A percentile compares a stretch with the other conserved stretches of the same genome.
These are phyloP conservation scores for Hypomyces perniciosus DNA, from an alignment of 2,329 filamentous ascomycete species.

Conservation along the genomic window DNA sequence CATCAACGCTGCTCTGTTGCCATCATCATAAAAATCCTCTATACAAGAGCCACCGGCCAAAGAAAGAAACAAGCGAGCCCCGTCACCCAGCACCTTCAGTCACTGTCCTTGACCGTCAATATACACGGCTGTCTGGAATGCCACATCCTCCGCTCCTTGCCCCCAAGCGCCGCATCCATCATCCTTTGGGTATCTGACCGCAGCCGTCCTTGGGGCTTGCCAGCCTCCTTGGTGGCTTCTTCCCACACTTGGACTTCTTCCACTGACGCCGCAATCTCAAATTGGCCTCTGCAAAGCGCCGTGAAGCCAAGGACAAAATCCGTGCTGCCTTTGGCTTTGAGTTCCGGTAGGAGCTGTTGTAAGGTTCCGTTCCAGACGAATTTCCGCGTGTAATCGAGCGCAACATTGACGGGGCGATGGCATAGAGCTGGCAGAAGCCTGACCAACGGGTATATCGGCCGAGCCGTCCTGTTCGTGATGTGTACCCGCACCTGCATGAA, in stretches of 20 bases:
- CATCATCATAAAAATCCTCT: not conserved
- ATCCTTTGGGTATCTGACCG: slow-evolving; percentile 51
- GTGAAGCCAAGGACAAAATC: slow-evolving; percentile 65
- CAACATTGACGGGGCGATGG: slow-evolving; percentile 63
- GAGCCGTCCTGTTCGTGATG: slow-evolving; percentile 66
- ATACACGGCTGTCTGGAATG: slow-evolving; percentile 53
- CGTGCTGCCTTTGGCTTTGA: slow-evolving; percentile 53
- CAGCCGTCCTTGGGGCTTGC: slow-evolving; percentile 23
- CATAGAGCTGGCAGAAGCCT: slow-evolving; percentile 72
- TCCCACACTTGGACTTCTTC: slow-evolving; percentile 66
- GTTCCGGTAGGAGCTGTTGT: slow-evolving; percentile 63
- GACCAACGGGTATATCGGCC: slow-evolving; percentile 64
- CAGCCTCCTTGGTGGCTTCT: slow-evolving; percentile 14
- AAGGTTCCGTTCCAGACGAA: slow-evolving; percentile 80
- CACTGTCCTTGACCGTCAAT: slow-evolving; percentile 46
- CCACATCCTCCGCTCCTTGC: slow-evolving; percentile 58
- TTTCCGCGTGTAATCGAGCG: slow-evolving; percentile 75
- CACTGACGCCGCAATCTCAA: slow-evolving; percentile 72
- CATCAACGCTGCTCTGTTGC: not conserved
- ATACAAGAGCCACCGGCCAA: not conserved
- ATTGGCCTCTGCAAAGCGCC: slow-evolving; percentile 71
- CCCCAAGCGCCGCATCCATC: slow-evolving; percentile 53
- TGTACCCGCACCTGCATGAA: slow-evolving; percentile 66
- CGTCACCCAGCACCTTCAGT: slow-evolving; percentile 11
- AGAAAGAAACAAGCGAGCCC: not conserved